Evolutionary conservation across 306 rosid species (phyloP), one percentile per base, ranked within the genome.

Genomic region (Malus fusca): DNA sequence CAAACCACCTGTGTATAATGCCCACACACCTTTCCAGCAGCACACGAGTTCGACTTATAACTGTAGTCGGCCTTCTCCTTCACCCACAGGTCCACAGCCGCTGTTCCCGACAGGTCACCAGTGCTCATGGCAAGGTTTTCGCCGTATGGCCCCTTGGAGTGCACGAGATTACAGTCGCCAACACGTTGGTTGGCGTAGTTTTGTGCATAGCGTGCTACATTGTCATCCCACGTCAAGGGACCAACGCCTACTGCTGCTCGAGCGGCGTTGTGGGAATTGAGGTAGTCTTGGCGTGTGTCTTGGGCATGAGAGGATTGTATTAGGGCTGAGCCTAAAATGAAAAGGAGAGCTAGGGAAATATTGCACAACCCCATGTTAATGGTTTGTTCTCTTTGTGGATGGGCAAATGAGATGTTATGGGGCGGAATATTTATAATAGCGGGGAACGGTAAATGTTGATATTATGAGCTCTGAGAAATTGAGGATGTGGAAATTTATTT

Each of bases 1-100:
- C 76, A 56, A 58, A 82, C 79, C 13, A 82, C 77, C 90, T 76
- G 78, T 44, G 90, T 85, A 37, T 86, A 90, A 64, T 88, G 90
- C 3, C 59, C 25, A 58, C 89, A 88, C 63, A 68, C 21, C 0
- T 55, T 46, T 1, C 86, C 87, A 0, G 11, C 71, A 0, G 12
- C 51, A 18, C 89, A 91, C 0, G 77, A 17, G 70, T 88, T 91
- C 1, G 68, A 69, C 19, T 46, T 69, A 61, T 86, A 77, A 11
- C 79, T 40, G n/a, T 83, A 91, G 18, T 82, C 1, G 0, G 78
- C 19, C 60, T 80, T 88, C 83, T 89, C 88, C 0, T 0, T 44
- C 8, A 79, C 84, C 94, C 92, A 91, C 84, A 84, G 0, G 15
- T 59, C 75, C 61, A 88, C 87, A 0, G 89, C 91, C 1, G 23